Base-by-base conservation (phyloP, 345 rosid genomes). In the Melaleuca quinquenervia region DNA sequence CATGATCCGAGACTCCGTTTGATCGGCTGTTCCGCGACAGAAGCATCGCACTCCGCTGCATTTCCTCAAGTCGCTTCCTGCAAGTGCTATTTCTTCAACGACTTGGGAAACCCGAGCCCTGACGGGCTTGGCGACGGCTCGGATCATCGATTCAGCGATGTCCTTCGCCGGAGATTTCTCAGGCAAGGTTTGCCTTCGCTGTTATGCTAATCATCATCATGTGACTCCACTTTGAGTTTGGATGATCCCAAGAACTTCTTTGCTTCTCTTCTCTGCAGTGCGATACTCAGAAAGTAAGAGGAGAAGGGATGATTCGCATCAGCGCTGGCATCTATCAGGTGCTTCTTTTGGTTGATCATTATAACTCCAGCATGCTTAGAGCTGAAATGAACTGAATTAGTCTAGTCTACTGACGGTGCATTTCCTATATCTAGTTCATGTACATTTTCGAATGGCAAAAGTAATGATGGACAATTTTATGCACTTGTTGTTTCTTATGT, bases 41-140 rank as follows among this genome's bases (percentile, higher is more conserved):
- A 96, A 89, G 90, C 93, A 86, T 89, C 90, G 32, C 93, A 82
- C 58, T 88, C 90, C 89, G 96, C 93, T 82, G 87, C 93, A 82
- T 90, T 94, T 89, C 94, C 97, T 22, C 91, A 89, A 88, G 89
- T 52, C 84, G 96, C 94, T 60, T 90, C 93, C 52, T 95, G 98
- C 92, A 94, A 95, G 92, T 95, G 99, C 90, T 93, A 93, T 90
- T 94, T 98, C 94, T 96, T 94, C 86, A 91, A 94, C 85, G 89
- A 93, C 87, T 88, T 95, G 94, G 99, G 99, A 91, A 92, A 89
- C 84, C 58, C 85, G 64, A 91, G 91, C 87, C 89, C 91, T 20
- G 83, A 91, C 74, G 83, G 51, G 82, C 85, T 82, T 27, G 92
- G 55, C 16, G 94, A 91, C 53, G 91, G 88, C 82, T 93, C 93